phyloP scores from a whole-genome alignment of 768 basidiomycete genomes.

The Psilocybe cyanescens region DNA sequence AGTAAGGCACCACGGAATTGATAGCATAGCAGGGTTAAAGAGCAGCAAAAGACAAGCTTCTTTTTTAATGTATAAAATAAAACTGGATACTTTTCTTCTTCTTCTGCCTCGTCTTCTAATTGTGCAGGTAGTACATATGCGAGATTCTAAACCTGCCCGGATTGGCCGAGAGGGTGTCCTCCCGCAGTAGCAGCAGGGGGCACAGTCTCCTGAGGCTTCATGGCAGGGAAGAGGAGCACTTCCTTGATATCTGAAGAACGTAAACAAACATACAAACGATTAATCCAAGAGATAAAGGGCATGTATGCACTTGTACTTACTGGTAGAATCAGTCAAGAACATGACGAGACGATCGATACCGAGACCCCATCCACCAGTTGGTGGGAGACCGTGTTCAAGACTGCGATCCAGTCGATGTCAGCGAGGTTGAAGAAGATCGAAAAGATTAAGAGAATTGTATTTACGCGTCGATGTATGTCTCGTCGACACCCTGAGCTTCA shows the following conservation, averaged over 20 bases:
- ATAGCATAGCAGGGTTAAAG: background rate
- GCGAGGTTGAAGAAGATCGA: slow-evolving; percentile 9
- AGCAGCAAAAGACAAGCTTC: background rate
- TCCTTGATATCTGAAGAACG: slow-evolving; percentile 84
- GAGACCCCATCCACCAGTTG: slow-evolving; percentile 97
- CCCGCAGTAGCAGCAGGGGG: slow-evolving; percentile 23
- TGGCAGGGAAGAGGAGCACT: slow-evolving; percentile 94
- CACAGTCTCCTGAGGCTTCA: slow-evolving; percentile 78
- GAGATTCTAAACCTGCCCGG: slow-evolving; percentile 32
- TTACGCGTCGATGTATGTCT: slow-evolving; percentile 93
- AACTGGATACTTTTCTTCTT: slow-evolving; percentile 1
- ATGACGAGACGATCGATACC: slow-evolving; percentile 97
- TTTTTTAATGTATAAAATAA: background rate
- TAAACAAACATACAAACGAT: background rate
- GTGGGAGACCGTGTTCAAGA: slow-evolving; percentile 95
- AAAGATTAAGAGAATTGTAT: slow-evolving; percentile 31
- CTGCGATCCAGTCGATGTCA: slow-evolving; percentile 37
- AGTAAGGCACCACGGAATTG: too few relatives aligned
- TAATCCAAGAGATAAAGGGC: too few relatives aligned
- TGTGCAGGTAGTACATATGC: background rate
- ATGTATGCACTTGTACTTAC: slow-evolving; percentile 45
- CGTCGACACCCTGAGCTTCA: slow-evolving; percentile 96
- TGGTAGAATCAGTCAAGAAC: slow-evolving; percentile 97
- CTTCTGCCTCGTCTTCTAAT: background rate
- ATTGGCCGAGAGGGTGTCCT: slow-evolving; percentile 31